These are phyloP conservation scores for Fusarium falciforme DNA, from an alignment of 2,329 filamentous ascomycete species.

Conservation along the genomic window DNA sequence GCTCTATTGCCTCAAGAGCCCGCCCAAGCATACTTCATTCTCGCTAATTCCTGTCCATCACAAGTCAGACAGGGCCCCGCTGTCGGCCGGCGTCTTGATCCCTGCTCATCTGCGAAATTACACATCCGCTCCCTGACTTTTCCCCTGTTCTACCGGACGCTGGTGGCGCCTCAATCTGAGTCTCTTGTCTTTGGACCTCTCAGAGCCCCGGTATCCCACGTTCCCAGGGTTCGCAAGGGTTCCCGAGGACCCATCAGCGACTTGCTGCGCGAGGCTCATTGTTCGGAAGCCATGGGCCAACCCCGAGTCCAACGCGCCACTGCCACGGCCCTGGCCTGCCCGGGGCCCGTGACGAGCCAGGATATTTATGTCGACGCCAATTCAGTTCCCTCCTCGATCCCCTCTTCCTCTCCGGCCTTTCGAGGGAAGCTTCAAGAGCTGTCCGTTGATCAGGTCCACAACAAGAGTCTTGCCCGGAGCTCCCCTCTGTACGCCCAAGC, in stretches of 20 bases:
- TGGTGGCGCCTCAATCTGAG: conserved; percentile 35
- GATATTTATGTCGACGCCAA: conserved; percentile 35
- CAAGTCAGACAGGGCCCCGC: conserved; percentile 33
- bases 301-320: conserved; percentile 37
- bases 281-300: conserved; percentile 31
- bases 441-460: conserved; percentile 41
- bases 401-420: conserved; percentile 27
- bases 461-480: conserved; percentile 32
- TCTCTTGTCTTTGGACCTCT: conserved; percentile 30
- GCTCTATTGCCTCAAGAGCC: neutral
- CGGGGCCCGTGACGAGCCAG: conserved; percentile 20
- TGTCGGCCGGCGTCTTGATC: conserved; percentile 37
- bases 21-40: conserved; percentile 4
- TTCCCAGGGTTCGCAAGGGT: conserved; percentile 25
- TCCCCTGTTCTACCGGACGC: conserved; percentile 30
- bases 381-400: conserved; percentile 25
- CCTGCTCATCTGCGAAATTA: conserved; percentile 44
- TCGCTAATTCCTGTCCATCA: conserved; percentile 5
- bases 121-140: conserved; percentile 31
- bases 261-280: conserved; percentile 18
- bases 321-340: conserved; percentile 22
- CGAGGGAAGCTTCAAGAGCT: conserved; percentile 45
- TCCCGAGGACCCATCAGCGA: conserved; percentile 20
- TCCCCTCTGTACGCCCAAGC: conserved; percentile 18
- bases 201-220: conserved; percentile 22